Evolutionary conservation across 2,329 filamentous ascomycete species (phyloP).

Genomic region (Monilinia laxa): DNA sequence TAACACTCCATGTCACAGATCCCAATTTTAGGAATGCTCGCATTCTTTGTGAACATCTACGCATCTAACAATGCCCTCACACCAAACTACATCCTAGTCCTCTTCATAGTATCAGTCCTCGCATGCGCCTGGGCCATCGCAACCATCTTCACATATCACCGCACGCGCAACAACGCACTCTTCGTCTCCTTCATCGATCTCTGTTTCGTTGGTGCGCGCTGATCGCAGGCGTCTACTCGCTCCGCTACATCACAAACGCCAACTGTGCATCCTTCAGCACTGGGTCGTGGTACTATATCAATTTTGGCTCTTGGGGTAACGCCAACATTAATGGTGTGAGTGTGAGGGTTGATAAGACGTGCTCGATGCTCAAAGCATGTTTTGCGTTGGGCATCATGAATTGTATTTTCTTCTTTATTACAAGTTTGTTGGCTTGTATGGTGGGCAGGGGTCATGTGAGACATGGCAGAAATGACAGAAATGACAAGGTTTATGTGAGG

Average conservation of each 20-base stretch:
- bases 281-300: conserved; percentile 52
- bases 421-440: conserved; percentile 64
- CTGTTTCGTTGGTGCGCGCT: conserved; percentile 62
- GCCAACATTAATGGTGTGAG: conserved; percentile 53
- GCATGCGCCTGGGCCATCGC: conserved; percentile 62
- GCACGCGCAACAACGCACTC: conserved; percentile 57
- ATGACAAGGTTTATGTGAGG: conserved; percentile 34
- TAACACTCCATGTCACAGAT: conserved; percentile 48
- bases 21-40: conserved; percentile 64
- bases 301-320: conserved; percentile 61
- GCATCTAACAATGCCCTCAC: conserved; percentile 56
- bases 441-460: conserved; percentile 27
- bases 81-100: conserved; percentile 61
- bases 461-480: conserved; percentile 9
- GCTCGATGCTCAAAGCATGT: conserved; percentile 86
- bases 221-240: conserved; percentile 60
- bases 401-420: conserved; percentile 75
- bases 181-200: conserved; percentile 63
- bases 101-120: conserved; percentile 67
- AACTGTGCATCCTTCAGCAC: conserved; percentile 64
- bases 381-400: conserved; percentile 94
- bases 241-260: conserved; percentile 58
- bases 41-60: conserved; percentile 64
- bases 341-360: conserved; percentile 68
- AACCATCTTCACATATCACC: conserved; percentile 67